Percentiles rank a stretch among this genome's conserved stretches.
Evolutionary conservation across 257 asterid genomes (phyloP).

Genomic region (Solanum tacnaense): DNA sequence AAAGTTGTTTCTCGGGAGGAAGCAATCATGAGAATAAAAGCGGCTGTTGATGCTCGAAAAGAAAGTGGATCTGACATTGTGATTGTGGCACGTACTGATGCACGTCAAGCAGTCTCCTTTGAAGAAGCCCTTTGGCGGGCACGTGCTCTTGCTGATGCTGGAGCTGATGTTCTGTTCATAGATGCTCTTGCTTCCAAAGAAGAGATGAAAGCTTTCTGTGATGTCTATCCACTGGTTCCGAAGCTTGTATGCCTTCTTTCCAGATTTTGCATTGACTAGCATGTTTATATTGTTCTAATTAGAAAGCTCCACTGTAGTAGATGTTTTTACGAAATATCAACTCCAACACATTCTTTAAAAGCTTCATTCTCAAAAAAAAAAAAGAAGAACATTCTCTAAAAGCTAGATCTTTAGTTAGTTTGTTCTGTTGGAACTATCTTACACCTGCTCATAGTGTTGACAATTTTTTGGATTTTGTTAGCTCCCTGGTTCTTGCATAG

Average conservation of each 20-base stretch:
- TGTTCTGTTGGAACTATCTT: background rate
- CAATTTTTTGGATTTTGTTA: background rate
- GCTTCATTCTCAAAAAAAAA: background rate
- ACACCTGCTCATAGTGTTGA: background rate
- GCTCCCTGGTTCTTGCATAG: background rate
- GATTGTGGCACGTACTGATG: conserved; percentile 92
- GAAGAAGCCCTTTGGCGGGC: conserved; percentile 87
- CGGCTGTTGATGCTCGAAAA: conserved; percentile 86
- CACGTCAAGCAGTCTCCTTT: conserved; percentile 86
- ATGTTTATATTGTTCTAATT: background rate
- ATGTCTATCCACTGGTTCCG: conserved; percentile 67
- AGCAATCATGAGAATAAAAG: conserved; percentile 68
- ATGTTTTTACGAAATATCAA: background rate
- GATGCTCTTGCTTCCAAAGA: conserved; percentile 91
- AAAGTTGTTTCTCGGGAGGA: conserved; percentile 86
- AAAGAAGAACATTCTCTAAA: background rate
- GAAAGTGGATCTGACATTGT: conserved; percentile 92
- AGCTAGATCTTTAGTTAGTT: background rate
- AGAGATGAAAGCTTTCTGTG: conserved; percentile 85
- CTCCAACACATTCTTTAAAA: background rate
- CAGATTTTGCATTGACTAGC: background rate
- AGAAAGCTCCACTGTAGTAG: background rate
- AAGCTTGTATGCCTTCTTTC: conserved; percentile 48
- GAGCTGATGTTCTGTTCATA: conserved; percentile 88
- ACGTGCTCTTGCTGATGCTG: conserved; percentile 80